These are phyloP conservation scores for Daldinia sp. DNA, from an alignment of 2,329 filamentous ascomycete species.

Conservation along the genomic window DNA sequence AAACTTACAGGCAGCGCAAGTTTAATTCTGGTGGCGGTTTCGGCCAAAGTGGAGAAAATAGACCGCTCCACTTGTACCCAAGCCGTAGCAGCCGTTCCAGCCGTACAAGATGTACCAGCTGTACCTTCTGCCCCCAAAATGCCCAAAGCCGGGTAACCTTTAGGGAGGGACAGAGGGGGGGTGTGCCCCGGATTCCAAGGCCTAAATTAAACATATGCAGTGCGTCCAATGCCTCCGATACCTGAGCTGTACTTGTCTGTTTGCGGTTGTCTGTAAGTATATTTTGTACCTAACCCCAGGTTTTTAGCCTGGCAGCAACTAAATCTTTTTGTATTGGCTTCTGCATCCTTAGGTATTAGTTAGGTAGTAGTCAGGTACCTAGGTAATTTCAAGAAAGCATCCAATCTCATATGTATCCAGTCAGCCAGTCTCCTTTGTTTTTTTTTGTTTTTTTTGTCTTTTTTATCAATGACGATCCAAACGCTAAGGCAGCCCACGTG, in stretches of 20 bases:
- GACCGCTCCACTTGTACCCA: background rate
- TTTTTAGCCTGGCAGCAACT: background rate
- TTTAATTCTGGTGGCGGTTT: conserved; percentile 38
- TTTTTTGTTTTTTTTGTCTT: background rate
- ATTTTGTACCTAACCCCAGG: background rate
- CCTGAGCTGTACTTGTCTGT: background rate
- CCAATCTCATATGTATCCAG: background rate
- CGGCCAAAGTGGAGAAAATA: conserved; percentile 33
- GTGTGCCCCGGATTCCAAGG: conserved; percentile 22
- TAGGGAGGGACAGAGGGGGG: no score
- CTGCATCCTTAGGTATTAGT: background rate
- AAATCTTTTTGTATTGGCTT: background rate
- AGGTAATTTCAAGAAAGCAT: background rate
- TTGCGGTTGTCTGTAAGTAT: no score
- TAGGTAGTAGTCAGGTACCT: background rate
- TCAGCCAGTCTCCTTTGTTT: no score
- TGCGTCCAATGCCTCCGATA: background rate
- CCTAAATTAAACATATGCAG: background rate
- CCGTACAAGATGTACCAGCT: no score
- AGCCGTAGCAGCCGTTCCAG: background rate
- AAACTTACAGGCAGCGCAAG: conserved; percentile 16
- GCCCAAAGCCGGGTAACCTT: conserved; percentile 6
- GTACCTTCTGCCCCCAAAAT: background rate
- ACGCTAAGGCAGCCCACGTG: conserved; percentile 30
- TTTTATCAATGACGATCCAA: conserved; percentile 9